Conservation (phyloP, 2,329 filamentous ascomycete genomes). For the Cadophora malorum region DNA sequence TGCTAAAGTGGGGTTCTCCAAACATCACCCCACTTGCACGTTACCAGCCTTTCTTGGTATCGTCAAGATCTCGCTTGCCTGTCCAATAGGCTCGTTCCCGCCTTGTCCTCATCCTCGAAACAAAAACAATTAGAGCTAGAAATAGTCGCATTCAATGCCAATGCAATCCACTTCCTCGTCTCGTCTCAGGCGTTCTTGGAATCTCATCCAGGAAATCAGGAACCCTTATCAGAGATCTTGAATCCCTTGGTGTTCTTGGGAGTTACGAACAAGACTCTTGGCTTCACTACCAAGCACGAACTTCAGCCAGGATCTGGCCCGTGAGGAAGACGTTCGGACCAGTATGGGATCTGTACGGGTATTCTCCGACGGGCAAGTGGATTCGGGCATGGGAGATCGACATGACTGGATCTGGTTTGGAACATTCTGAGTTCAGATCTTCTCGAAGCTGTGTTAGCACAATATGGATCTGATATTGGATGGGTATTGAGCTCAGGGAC, state of each 20-base stretch:
- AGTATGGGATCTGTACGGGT: neutral
- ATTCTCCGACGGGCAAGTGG: conserved; percentile 3
- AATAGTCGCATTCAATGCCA: neutral
- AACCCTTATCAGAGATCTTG: neutral
- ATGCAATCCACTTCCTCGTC: neutral
- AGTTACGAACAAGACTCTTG: neutral
- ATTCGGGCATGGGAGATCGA: neutral
- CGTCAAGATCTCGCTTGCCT: neutral
- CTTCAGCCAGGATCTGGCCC: neutral
- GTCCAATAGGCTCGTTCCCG: neutral
- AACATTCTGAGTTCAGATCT: neutral
- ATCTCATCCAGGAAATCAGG: neutral
- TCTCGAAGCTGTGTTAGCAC: neutral
- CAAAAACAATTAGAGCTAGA: neutral
- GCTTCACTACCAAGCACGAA: neutral
- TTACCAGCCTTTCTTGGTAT: neutral
- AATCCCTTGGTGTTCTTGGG: neutral
- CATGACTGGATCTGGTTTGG: neutral
- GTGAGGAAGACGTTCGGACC: neutral
- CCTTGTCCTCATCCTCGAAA: neutral
- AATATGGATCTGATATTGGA: neutral
- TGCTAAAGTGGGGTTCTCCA: neutral
- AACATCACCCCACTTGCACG: conserved; percentile 11
- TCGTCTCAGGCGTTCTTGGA: conserved; percentile 1
- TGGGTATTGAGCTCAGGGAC: too few relatives aligned